Evolutionary conservation across 2,329 filamentous ascomycete genomes (phyloP), one percentile per base, ranked within the genome.

Genomic region (Dothideomycetes sp.): DNA sequence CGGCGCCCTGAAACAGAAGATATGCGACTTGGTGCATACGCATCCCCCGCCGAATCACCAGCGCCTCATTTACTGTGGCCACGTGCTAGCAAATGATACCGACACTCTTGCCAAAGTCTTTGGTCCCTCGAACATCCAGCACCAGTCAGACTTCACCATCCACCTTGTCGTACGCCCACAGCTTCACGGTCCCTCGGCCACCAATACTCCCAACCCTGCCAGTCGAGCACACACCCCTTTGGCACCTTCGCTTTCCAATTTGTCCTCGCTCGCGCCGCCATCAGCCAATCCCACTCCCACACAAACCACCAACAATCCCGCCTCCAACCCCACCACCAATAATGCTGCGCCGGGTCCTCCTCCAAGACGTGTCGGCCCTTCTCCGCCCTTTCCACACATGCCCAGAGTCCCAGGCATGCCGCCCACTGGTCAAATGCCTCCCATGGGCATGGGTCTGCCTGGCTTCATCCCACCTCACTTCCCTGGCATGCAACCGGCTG

Each of bases 21-120:
- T 80, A 40, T 62, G 67, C 34, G 51, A 67, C 42, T 56, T 61
- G 8, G 54, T 77, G n/a, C 61, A 69, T 7, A 60, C 59, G 19
- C 60, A 61, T 40, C 67, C 70, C 22, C 37, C 56, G 7, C 61
- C 66, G 1, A 53, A 61, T 14, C 54, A 61, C 32, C 75, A 79
- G 58, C 64, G 73, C 32, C 53, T 80, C 42, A 76, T 79, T 15
- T 77, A 76, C 48, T 60, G 65, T 36, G 76, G 76, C 15, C 63
- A 69, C 41, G 65, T 69, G 19, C 61, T 79, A 5, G 52, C 63
- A 5, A 62, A 70, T 46, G 64, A 72, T 43, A 56, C 59, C 16
- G 63, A 66, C 29, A 68, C 62, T 0, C 54, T 80, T 40, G 56
- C 58, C 19, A 59, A 64, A 27, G 60, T 75, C 3, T 62, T 79